Evolutionary conservation across 1,284 basidiomycete species (phyloP).

Genomic region (Ceratobasidium sp.): DNA sequence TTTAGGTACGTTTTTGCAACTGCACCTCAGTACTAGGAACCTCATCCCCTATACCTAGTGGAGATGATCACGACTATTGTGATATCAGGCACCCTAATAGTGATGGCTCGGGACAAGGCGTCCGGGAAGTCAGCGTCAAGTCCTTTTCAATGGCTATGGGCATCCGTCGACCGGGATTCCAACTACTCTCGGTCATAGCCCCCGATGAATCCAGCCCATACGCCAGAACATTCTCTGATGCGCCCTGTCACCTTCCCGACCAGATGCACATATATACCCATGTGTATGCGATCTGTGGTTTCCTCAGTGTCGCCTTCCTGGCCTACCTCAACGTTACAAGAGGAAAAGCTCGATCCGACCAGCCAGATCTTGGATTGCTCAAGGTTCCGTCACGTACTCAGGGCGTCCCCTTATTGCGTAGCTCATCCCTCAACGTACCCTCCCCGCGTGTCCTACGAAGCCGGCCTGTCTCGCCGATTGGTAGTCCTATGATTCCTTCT

Average conservation of each 20-base stretch:
- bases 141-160: conserved; percentile 83
- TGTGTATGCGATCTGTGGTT: conserved; percentile 62
- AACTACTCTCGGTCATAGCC: conserved; percentile 75
- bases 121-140: conserved; percentile 79
- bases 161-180: conserved; percentile 80
- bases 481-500: conserved; percentile 23
- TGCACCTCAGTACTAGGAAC: conserved; percentile 47
- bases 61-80: conserved; percentile 90
- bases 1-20: conserved; percentile 63
- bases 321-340: conserved; percentile 36
- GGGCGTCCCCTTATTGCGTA: conserved; percentile 4
- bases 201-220: conserved; percentile 47
- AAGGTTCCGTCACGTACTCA: not conserved
- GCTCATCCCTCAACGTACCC: conserved; percentile 17
- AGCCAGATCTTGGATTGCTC: not conserved
- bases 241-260: conserved; percentile 72
- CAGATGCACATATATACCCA: conserved; percentile 65
- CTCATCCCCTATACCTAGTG: conserved; percentile 51
- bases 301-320: conserved; percentile 53
- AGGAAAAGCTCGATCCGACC: not conserved
- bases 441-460: conserved; percentile 32
- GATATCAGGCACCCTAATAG: conserved; percentile 64
- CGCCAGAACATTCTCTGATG: conserved; percentile 56
- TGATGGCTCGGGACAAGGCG: conserved; percentile 43
- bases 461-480: conserved; percentile 1